Conservation (phyloP, 768 basidiomycete genomes). For the Leucocoprinus leucothites region DNA sequence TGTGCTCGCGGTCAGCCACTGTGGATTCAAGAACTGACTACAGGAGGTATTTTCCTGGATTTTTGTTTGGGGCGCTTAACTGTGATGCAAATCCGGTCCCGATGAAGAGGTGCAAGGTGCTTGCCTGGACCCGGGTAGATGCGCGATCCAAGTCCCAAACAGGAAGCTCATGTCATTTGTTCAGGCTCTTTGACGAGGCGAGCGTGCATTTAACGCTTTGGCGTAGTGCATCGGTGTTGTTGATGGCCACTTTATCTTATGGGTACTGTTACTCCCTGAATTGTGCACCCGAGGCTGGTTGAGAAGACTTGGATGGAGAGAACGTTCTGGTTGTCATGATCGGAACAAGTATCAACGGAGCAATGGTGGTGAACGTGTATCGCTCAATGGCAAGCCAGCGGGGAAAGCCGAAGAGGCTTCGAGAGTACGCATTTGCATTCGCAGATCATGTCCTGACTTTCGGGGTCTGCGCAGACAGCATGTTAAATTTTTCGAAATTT, state of each 20-base stretch:
- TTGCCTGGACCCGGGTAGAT: neutral
- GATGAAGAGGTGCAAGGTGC: slow-evolving; percentile 4
- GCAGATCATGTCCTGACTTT: neutral
- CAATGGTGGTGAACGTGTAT: neutral
- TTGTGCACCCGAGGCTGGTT: slow-evolving; percentile 3
- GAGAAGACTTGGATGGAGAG: neutral
- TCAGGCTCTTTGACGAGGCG: neutral
- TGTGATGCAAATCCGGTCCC: neutral
- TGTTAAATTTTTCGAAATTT: slow-evolving; percentile 6
- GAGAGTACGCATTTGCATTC: slow-evolving; percentile 7
- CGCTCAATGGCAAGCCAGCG: slow-evolving; percentile 3
- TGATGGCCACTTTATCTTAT: neutral
- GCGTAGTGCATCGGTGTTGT: neutral
- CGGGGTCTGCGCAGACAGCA: slow-evolving; percentile 2
- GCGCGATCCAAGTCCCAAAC: slow-evolving; percentile 1
- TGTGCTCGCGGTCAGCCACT: slow-evolving; percentile 11
- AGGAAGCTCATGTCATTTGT: slow-evolving; percentile 5
- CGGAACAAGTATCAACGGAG: neutral
- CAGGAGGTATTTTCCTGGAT: neutral
- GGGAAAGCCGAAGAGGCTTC: slow-evolving; percentile 11
- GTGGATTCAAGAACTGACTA: slow-evolving; percentile 11
- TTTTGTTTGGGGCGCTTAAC: neutral
- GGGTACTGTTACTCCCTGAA: neutral
- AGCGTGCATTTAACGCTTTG: slow-evolving; percentile 4
- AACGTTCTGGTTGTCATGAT: slow-evolving; percentile 10